Evolutionary conservation across 768 basidiomycete genomes (phyloP).

Genomic region (Mycena indigotica): DNA sequence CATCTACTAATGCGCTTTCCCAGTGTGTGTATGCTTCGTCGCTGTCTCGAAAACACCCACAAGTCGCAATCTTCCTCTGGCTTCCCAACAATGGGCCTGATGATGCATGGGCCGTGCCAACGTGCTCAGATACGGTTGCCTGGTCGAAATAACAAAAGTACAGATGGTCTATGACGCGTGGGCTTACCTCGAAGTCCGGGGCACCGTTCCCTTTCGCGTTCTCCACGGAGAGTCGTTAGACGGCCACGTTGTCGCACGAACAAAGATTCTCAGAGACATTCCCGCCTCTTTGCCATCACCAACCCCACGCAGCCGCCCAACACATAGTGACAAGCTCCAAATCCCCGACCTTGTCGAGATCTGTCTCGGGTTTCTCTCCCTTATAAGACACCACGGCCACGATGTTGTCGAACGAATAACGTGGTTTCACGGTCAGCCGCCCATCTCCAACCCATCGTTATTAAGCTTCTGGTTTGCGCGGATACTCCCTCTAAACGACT

Average conservation of each 20-base stretch:
- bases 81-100: background rate
- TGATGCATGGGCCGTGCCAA: background rate
- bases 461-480: slow-evolving; percentile 1
- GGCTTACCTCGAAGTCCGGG: background rate
- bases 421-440: background rate
- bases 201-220: background rate
- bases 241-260: background rate
- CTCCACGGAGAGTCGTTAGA: background rate
- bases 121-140: background rate
- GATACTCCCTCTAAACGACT: background rate
- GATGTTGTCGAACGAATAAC: background rate
- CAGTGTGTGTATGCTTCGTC: slow-evolving; percentile 63
- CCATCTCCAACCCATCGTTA: background rate
- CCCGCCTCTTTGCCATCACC: background rate
- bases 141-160: background rate
- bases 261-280: background rate
- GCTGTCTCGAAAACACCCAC: background rate
- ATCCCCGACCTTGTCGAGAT: background rate
- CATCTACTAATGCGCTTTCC: background rate
- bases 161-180: background rate
- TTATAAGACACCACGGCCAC: background rate
- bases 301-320: background rate
- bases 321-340: background rate
- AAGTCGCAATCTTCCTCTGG: background rate
- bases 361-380: background rate